Percentiles rank a stretch among this genome's conserved stretches.
Conservation (phyloP, 202 grass and related monocot species). For the Dendrocalamus latiflorus region DNA sequence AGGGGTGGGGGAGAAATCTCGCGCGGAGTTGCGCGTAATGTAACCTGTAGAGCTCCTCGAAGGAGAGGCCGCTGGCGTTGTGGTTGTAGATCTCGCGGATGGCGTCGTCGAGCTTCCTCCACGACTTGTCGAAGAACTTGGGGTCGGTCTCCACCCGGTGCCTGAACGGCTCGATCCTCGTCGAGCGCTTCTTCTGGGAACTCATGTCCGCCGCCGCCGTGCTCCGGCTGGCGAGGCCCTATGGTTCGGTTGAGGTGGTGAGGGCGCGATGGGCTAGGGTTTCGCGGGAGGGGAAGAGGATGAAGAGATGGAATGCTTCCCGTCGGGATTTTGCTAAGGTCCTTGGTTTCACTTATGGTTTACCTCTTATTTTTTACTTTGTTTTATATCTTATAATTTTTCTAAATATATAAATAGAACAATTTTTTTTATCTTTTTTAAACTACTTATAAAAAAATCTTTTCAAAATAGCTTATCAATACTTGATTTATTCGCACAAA, state of each 20-base stretch:
- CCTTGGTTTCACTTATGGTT: too few species aligned
- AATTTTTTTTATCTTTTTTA: too few species aligned
- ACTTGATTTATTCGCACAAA: too few species aligned
- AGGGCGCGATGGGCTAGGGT: slow-evolving; percentile 16
- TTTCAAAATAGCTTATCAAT: too few species aligned
- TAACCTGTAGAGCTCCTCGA: slow-evolving; percentile 52
- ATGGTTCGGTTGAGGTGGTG: background rate
- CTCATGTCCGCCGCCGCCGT: background rate
- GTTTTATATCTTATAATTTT: too few species aligned
- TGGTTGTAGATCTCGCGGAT: slow-evolving; percentile 53
- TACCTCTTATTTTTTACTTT: too few species aligned
- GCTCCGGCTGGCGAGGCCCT: slow-evolving; percentile 4
- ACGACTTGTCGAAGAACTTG: slow-evolving; percentile 51
- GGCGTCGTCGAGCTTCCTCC: slow-evolving; percentile 40
- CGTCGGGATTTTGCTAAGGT: background rate
- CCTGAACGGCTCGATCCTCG: slow-evolving; percentile 47
- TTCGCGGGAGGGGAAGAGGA: background rate
- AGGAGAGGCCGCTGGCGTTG: slow-evolving; percentile 40
- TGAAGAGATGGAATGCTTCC: background rate
- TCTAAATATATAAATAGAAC: too few species aligned
- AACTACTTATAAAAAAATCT: too few species aligned
- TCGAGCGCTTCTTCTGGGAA: slow-evolving; percentile 7
- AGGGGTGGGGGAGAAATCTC: background rate
- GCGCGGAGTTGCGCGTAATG: background rate
- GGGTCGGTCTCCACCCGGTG: slow-evolving; percentile 57